Conservation (phyloP, 306 rosid genomes). For the Vigna trinervia region DNA sequence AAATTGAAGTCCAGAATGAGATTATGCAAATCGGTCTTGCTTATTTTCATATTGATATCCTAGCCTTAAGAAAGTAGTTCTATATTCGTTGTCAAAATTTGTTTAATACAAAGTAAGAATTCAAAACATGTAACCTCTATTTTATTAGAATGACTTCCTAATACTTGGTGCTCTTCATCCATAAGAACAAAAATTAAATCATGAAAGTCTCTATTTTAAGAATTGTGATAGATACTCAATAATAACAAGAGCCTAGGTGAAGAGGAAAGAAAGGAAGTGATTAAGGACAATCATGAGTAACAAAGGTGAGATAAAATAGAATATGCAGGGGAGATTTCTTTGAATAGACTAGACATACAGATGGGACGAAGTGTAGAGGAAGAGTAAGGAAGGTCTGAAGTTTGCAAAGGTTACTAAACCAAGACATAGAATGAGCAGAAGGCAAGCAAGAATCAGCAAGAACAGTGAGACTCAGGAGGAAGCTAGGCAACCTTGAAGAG, state of each 20-base stretch:
- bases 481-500: not conserved
- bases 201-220: not conserved
- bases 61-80: not conserved
- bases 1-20: not conserved
- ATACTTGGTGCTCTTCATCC: conserved; percentile 15
- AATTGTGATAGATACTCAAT: not conserved
- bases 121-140: not conserved
- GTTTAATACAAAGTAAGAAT: not conserved
- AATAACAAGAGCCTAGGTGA: not conserved
- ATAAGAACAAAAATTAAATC: conserved; percentile 1
- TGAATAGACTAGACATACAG: not conserved
- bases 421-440: not conserved
- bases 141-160: not conserved
- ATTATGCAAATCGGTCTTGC: conserved; percentile 7
- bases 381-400: not conserved
- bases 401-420: not conserved
- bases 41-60: not conserved
- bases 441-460: not conserved
- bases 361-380: not conserved
- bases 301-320: not conserved
- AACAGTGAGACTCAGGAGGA: not conserved
- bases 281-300: not conserved
- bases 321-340: not conserved
- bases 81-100: not conserved
- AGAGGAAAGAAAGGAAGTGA: not conserved